Evolutionary conservation across 1,284 basidiomycete genomes (phyloP).

Genomic region (Gymnopus androsaceus): DNA sequence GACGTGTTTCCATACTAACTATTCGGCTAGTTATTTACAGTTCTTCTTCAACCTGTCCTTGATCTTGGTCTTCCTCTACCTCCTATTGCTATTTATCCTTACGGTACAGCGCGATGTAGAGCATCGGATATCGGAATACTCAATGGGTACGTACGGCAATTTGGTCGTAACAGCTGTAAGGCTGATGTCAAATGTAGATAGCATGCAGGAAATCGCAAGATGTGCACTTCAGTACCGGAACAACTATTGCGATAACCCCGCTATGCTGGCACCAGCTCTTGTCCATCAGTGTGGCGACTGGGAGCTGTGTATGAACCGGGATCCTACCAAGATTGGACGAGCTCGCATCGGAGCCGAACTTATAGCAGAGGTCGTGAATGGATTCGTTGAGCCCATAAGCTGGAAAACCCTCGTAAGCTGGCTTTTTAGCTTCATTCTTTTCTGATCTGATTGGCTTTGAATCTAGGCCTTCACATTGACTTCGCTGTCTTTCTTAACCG

Average conservation of each 20-base stretch:
- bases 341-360: slow-evolving; percentile 92
- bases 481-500: slow-evolving; percentile 77
- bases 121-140: slow-evolving; percentile 86
- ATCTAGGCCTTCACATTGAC: slow-evolving; percentile 75
- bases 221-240: slow-evolving; percentile 80
- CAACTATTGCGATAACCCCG: slow-evolving; percentile 81
- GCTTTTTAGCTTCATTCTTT: background rate
- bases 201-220: slow-evolving; percentile 86
- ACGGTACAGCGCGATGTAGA: slow-evolving; percentile 91
- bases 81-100: slow-evolving; percentile 82
- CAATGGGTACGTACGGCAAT: slow-evolving; percentile 65
- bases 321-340: slow-evolving; percentile 87
- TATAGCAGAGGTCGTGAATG: slow-evolving; percentile 93
- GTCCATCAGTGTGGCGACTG: slow-evolving; percentile 80
- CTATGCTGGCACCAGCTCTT: slow-evolving; percentile 70
- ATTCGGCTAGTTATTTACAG: slow-evolving; percentile 76
- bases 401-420: slow-evolving; percentile 90
- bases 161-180: background rate
- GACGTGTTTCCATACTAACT: slow-evolving; percentile 18
- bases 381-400: slow-evolving; percentile 94
- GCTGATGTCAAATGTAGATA: slow-evolving; percentile 50
- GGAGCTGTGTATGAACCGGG: slow-evolving; percentile 96
- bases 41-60: slow-evolving; percentile 94
- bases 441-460: background rate
- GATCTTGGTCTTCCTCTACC: slow-evolving; percentile 82